Evolutionary conservation across 2,329 filamentous ascomycete genomes (phyloP).

Genomic region (Aspergillus sp.): DNA sequence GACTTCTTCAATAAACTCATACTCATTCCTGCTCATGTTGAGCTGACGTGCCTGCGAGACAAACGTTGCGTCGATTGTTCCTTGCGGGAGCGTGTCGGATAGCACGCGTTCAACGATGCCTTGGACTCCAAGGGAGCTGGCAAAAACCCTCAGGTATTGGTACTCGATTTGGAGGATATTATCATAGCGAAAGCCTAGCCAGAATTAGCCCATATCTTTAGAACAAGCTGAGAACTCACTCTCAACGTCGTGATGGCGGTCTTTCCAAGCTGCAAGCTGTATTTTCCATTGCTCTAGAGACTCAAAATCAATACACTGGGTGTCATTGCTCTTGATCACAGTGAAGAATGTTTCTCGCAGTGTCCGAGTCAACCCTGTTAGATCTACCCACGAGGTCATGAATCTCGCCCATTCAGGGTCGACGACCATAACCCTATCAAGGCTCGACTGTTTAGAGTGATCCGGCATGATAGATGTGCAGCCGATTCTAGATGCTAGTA

Average conservation of each 20-base stretch:
- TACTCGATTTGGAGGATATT: constrained; percentile 51
- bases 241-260: not conserved
- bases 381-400: constrained; percentile 44
- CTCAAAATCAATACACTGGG: not conserved
- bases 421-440: constrained; percentile 30
- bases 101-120: constrained; percentile 40
- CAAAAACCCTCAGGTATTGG: constrained; percentile 34
- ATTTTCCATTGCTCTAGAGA: constrained; percentile 12
- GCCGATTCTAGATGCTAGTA: constrained; percentile 48
- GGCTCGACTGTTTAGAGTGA: constrained; percentile 27
- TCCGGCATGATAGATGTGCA: constrained; percentile 46
- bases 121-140: constrained; percentile 47
- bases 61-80: constrained; percentile 23
- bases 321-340: not conserved
- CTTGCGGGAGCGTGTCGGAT: constrained; percentile 22
- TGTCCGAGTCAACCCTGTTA: constrained; percentile 37
- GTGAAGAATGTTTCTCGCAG: constrained; percentile 23
- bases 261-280: constrained; percentile 11
- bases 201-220: not conserved
- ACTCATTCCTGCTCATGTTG: constrained; percentile 31
- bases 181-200: constrained; percentile 15
- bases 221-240: not conserved
- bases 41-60: constrained; percentile 10
- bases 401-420: constrained; percentile 45
- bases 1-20: constrained; percentile 51